Evolutionary conservation across 2,329 filamentous ascomycete species (phyloP).

Genomic region (Colletotrichum magnum): DNA sequence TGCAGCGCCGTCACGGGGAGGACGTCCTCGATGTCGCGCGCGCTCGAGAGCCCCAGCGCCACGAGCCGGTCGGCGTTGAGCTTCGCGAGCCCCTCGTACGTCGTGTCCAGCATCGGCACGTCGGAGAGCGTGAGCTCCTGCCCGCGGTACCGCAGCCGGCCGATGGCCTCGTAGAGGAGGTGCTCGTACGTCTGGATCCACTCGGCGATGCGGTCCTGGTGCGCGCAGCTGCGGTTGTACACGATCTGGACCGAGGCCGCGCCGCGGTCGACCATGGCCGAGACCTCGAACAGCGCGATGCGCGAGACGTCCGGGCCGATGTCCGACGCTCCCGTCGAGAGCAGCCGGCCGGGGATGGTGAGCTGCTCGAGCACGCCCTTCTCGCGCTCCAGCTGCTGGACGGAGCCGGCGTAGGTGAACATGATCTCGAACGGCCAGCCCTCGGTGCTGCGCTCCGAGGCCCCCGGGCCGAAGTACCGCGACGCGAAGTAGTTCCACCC

Average conservation of each 20-base stretch:
- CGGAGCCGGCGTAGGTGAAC: conserved; percentile 68
- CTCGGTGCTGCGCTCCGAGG: conserved; percentile 47
- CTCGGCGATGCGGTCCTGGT: conserved; percentile 58
- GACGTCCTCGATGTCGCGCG: conserved; percentile 63
- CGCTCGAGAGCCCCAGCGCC: conserved; percentile 56
- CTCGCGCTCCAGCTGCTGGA: conserved; percentile 62
- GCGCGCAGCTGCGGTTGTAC: conserved; percentile 58
- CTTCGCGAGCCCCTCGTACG: conserved; percentile 60
- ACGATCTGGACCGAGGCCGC: conserved; percentile 61
- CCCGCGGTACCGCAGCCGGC: conserved; percentile 55
- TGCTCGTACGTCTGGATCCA: conserved; percentile 65
- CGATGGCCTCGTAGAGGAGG: conserved; percentile 60
- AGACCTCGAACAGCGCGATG: conserved; percentile 66
- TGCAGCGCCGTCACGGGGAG: conserved; percentile 64
- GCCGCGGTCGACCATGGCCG: conserved; percentile 61
- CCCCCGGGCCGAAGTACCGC: conserved; percentile 54
- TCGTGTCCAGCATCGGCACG: conserved; percentile 62
- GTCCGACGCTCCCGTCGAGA: conserved; percentile 57
- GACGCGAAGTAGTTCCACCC: conserved; percentile 66
- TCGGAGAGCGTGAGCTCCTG: conserved; percentile 66
- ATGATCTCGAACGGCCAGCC: conserved; percentile 70
- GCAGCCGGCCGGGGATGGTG: conserved; percentile 54
- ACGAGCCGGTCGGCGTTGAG: conserved; percentile 59
- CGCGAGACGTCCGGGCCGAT: conserved; percentile 62
- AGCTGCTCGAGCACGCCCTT: conserved; percentile 66